Evolutionary conservation across 2,329 filamentous ascomycete species (phyloP), one percentile per base, ranked within the genome.

Genomic region (Pyricularia grisea): DNA sequence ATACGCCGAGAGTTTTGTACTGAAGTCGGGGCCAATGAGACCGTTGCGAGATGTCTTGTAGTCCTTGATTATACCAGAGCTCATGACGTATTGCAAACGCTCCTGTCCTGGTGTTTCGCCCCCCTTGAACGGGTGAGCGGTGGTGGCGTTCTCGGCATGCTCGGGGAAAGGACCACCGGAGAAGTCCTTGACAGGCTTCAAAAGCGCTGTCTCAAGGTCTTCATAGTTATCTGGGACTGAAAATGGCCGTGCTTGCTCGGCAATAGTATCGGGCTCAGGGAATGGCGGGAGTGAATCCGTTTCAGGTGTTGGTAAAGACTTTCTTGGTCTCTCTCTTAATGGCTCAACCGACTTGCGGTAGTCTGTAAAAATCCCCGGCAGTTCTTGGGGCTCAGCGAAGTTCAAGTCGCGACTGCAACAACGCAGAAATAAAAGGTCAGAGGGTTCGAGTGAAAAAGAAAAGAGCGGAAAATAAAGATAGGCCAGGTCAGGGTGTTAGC

Each of bases 1-100:
- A 75, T 88, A 94, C 0, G 87, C 89, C 0, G 91, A 92, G 0
- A 94, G 80, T 71, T 93, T 94, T 3, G 91, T 93, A 73, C 88
- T 91, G 74, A 89, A 93, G 72, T 92, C 89, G 1, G 81, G 75
- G 1, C 91, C 91, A 0, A 93, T 76, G 0, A 93, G 81, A 0
- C 89, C 90, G 70, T 94, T 93, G 2, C 91, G 85, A 0, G 89
- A 91, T 23, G 86, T 82, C 74, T 92, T 90, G 77, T 94, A 94
- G 1, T 79, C 78, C 0, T 81, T 85, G 78, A 90, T 87, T 7
- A 83, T 80, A 1, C 89, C 89, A 1, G 83, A 85, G 10, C 81
- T 81, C 67, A 93, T 81, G 4, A 93, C 80, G 72, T 90, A 82
- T 2, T 79, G 74, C 2, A 94, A 77, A 0, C 91, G 86, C 2